These are phyloP conservation scores for Puccinia polysora DNA, from an alignment of 1,284 basidiomycete genomes.

Conservation along the genomic window DNA sequence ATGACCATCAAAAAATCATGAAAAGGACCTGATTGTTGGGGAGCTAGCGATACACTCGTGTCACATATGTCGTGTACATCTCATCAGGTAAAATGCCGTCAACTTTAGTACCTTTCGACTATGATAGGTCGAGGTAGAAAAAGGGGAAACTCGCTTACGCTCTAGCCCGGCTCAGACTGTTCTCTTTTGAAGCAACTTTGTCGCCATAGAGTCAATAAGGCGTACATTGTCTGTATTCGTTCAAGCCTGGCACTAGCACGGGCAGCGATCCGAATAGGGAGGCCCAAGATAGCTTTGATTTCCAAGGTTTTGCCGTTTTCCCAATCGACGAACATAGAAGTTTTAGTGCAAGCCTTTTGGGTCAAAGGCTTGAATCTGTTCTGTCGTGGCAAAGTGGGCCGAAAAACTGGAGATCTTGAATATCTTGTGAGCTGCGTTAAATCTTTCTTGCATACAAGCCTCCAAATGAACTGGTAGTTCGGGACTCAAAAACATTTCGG, in stretches of 20 bases:
- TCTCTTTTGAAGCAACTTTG: no score
- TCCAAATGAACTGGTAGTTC: slow-evolving; percentile 52
- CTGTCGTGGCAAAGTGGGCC: slow-evolving; percentile 52
- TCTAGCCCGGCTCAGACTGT: no score
- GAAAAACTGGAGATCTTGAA: slow-evolving; percentile 54
- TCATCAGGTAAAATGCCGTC: no score
- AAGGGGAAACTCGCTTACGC: no score
- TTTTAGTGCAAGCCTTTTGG: no score
- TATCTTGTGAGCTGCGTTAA: slow-evolving; percentile 52
- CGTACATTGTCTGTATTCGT: slow-evolving; percentile 55
- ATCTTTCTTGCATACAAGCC: slow-evolving; percentile 55
- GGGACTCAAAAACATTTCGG: slow-evolving; percentile 53
- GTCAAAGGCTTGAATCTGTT: slow-evolving; percentile 53
- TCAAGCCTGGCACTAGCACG: slow-evolving; percentile 54
- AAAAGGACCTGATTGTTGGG: no score
- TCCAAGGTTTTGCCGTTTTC: slow-evolving; percentile 53
- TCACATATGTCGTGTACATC: no score
- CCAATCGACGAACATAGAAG: slow-evolving; percentile 56
- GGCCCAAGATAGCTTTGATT: slow-evolving; percentile 54
- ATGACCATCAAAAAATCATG: no score
- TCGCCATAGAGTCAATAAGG: no score
- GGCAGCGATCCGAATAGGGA: slow-evolving; percentile 52
- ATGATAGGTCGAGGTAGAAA: no score
- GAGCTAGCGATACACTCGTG: no score
- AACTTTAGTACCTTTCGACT: no score